Conservation (phyloP, 352 stramenopile species). For the Globisporangium acanthophoron region DNA sequence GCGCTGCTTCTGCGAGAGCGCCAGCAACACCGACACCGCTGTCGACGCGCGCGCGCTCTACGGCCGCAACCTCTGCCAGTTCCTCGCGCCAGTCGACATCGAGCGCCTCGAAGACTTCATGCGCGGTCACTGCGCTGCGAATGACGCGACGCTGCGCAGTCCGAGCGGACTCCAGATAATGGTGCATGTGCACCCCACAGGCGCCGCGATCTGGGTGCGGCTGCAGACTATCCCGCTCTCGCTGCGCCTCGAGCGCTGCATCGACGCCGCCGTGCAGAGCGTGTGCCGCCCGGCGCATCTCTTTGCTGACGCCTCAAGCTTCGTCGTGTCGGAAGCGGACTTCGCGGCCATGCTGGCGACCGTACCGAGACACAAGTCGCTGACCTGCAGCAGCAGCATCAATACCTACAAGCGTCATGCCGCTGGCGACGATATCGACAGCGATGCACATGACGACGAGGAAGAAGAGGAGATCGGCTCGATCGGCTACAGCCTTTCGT, state of each 20-base stretch:
- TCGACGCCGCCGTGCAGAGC: constrained; percentile 61
- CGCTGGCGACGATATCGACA: neutral
- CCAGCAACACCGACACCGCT: neutral
- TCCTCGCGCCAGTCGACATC: constrained; percentile 43
- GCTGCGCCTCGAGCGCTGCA: constrained; percentile 72
- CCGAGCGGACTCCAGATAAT: constrained; percentile 36
- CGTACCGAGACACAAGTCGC: neutral
- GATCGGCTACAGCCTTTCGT: neutral
- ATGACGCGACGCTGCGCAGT: constrained; percentile 12
- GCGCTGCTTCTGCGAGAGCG: constrained; percentile 22
- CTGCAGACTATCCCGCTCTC: constrained; percentile 57
- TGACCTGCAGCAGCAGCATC: neutral
- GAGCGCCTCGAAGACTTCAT: constrained; percentile 64
- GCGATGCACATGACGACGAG: neutral
- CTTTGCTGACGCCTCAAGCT: constrained; percentile 70
- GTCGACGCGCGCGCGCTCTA: constrained; percentile 39
- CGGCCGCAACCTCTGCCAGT: constrained; percentile 55
- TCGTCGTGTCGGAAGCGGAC: constrained; percentile 68
- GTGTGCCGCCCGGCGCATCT: constrained; percentile 29
- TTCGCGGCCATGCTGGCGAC: constrained; percentile 31
- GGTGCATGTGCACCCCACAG: constrained; percentile 25
- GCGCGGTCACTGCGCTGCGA: constrained; percentile 19
- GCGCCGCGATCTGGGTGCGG: constrained; percentile 42
- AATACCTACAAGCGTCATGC: too few relatives aligned
- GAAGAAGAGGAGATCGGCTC: neutral